phyloP scores from a whole-genome alignment of 257 asterid genomes.

The Jasminum sambac region DNA sequence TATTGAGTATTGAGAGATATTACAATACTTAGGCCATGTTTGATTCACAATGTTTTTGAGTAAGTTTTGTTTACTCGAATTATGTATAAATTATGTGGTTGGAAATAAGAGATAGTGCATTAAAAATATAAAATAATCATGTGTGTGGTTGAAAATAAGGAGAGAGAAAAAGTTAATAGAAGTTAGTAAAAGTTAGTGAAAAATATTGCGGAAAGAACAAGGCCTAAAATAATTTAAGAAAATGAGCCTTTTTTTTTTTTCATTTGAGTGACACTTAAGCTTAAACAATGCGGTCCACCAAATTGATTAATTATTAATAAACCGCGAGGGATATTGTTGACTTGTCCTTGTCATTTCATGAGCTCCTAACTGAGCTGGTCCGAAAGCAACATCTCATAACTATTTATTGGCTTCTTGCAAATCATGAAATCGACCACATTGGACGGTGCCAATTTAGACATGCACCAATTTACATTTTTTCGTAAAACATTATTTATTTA shows the following conservation, averaged over 20 bases:
- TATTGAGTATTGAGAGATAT: too few species aligned
- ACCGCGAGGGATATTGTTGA: conserved; percentile 31
- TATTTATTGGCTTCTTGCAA: background rate
- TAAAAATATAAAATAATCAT: too few species aligned
- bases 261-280: conserved; percentile 31
- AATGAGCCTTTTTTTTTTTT: conserved; percentile 3
- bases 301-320: conserved; percentile 7
- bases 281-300: conserved; percentile 22
- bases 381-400: conserved; percentile 28
- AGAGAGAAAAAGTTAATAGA: too few species aligned
- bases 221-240: background rate
- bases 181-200: too few species aligned
- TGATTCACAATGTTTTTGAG: too few species aligned
- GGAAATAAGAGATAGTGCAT: too few species aligned
- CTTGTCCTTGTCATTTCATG: conserved; percentile 26
- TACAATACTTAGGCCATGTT: too few species aligned
- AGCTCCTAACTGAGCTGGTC: conserved; percentile 23
- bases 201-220: too few species aligned
- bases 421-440: background rate
- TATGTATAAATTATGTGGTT: too few species aligned
- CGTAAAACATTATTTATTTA: background rate
- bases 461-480: background rate
- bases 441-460: background rate
- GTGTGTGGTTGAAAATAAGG: too few species aligned
- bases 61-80: too few species aligned